A percentile compares a stretch with the other conserved stretches of the same genome.
phyloP scores from a whole-genome alignment of 1,284 basidiomycete genomes.

The Dichomitus squalens region DNA sequence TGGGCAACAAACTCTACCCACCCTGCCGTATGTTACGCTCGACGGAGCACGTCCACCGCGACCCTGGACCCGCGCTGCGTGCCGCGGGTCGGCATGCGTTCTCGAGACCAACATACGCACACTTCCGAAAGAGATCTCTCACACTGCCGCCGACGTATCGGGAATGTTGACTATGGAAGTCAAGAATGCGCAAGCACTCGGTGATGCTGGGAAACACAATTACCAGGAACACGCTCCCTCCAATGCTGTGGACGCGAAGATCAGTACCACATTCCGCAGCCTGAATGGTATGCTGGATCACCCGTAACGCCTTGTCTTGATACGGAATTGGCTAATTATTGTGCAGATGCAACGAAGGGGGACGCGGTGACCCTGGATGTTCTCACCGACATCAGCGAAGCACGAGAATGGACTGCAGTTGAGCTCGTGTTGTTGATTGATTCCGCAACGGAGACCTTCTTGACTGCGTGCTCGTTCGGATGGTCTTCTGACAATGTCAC shows the following conservation, averaged over 20 bases:
- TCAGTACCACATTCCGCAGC: conserved; percentile 53
- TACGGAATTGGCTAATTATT: conserved; percentile 1
- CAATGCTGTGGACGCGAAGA: conserved; percentile 54
- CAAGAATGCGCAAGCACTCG: conserved; percentile 38
- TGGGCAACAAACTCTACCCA: conserved; percentile 10
- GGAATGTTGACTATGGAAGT: conserved; percentile 47
- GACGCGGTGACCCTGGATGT: conserved; percentile 52
- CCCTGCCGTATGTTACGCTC: conserved; percentile 26
- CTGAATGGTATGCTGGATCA: conserved; percentile 39
- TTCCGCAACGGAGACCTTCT: conserved; percentile 38
- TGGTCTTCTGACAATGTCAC: conserved; percentile 38
- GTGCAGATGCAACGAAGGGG: conserved; percentile 38
- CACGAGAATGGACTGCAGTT: conserved; percentile 25
- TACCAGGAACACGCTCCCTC: conserved; percentile 54
- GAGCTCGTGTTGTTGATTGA: conserved; percentile 52
- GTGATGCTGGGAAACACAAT: conserved; percentile 34
- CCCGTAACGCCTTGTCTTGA: background rate
- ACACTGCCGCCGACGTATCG: conserved; percentile 31
- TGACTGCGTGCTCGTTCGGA: conserved; percentile 41
- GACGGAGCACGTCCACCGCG: conserved; percentile 10
- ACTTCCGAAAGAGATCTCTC: conserved; percentile 38
- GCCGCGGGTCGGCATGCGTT: conserved; percentile 47
- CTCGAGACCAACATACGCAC: conserved; percentile 56
- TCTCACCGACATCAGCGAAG: conserved; percentile 32
- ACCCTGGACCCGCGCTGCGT: conserved; percentile 42